These are phyloP conservation scores for Macrolepiota dolichaula DNA, from an alignment of 768 basidiomycete genomes.

Conservation along the genomic window DNA sequence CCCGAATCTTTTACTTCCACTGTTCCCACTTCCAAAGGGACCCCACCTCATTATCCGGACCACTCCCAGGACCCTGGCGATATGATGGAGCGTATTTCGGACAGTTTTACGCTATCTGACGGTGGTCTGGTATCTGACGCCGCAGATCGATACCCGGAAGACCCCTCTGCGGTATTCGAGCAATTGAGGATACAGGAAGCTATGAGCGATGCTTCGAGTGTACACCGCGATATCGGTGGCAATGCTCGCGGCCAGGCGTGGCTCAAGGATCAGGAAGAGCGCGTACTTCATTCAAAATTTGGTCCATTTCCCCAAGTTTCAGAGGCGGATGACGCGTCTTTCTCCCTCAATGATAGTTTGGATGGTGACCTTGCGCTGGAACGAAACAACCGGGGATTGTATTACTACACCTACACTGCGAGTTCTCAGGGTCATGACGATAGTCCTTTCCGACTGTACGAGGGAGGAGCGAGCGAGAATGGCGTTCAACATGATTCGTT, in stretches of 20 bases:
- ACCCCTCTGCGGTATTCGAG: conserved; percentile 51
- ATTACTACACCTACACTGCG: conserved; percentile 71
- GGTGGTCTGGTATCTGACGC: conserved; percentile 11
- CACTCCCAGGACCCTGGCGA: background rate
- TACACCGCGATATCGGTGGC: conserved; percentile 43
- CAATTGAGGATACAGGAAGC: conserved; percentile 50
- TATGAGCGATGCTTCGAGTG: conserved; percentile 34
- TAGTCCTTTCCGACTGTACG: conserved; percentile 24
- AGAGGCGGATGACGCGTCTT: conserved; percentile 46
- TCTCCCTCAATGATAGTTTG: conserved; percentile 39
- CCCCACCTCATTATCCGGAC: background rate
- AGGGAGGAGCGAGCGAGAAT: conserved; percentile 18
- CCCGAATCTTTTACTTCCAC: conserved; percentile 11
- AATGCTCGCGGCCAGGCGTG: conserved; percentile 74
- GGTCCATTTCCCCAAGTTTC: conserved; percentile 59
- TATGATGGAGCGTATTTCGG: background rate
- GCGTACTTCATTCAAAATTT: conserved; percentile 58
- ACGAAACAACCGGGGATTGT: conserved; percentile 64
- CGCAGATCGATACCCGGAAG: conserved; percentile 31
- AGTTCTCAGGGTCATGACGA: conserved; percentile 56
- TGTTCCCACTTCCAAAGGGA: background rate
- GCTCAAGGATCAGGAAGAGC: conserved; percentile 78
- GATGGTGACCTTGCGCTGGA: conserved; percentile 66
- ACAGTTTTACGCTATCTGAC: background rate
- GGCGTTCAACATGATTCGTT: conserved; percentile 21